Evolutionary conservation across 208 protist genomes (phyloP), one percentile per base, ranked within the genome.

Genomic region (Trypanosomatidae sp.): DNA sequence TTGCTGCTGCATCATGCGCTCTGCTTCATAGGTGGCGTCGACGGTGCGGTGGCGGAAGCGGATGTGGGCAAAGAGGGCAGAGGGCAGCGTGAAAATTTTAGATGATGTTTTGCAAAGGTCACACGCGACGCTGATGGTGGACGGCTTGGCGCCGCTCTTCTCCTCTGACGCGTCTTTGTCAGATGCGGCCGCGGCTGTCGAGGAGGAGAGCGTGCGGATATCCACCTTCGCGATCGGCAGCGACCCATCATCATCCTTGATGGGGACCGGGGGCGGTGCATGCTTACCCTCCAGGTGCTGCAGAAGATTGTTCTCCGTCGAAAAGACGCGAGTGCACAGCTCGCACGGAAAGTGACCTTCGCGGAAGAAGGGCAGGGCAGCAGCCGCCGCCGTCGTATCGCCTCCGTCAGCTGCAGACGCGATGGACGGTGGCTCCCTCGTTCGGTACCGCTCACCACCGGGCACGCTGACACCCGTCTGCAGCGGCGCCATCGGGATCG

Each of bases 11-110:
- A 94, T 79, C 53, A 95, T 81, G 22, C 92, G 90, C 33, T 94
- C 84, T 25, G 93, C 86, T 46, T 95, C 86, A 60, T 87, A 87
- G 28, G 76, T 74, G 13, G 92, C 86, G 58, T 97, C 91, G 69
- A 90, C 88, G 30, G 43, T 47, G 19, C 88, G 86, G 77, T 97
- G 92, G 46, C 91, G 88, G 69, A 97, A 92, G 46, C 91, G 87
- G 12, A 97, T 89, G 76, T 97, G 92, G 5, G 92, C 84, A 68
- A 90, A 95, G 7, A 97, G 77, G 0, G 90, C 89, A 1, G 92
- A 97, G 5, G 90, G 80, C 59, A 83, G 77, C 28, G 77, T 92
- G 83, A 90, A 97, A 39, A 93, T 74, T 53, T 86, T n/a, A n/a
- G n/a, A n/a, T n/a, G n/a, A n/a, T n/a, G n/a, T n/a, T n/a, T n/a